phyloP scores from a whole-genome alignment of 148 eudicot species.

The Camellia japonica region DNA sequence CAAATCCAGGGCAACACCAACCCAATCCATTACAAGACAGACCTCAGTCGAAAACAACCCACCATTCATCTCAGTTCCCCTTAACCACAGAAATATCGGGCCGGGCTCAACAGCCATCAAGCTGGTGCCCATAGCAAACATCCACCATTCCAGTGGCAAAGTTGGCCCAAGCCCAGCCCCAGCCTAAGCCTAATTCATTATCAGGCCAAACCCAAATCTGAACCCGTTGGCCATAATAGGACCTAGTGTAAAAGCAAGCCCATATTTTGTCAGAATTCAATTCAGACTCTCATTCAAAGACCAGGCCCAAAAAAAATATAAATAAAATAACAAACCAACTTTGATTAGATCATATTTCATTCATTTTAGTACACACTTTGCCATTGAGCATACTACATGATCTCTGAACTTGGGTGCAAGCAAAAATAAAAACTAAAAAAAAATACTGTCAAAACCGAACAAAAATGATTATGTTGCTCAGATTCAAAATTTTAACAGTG shows the following conservation, averaged over 20 bases:
- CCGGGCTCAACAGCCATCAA: too few species aligned
- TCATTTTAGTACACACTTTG: not conserved
- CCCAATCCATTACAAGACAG: too few species aligned
- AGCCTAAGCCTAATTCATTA: too few species aligned
- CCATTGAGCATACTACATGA: not conserved
- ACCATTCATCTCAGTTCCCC: too few species aligned
- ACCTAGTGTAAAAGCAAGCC: too few species aligned
- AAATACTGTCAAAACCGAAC: not conserved
- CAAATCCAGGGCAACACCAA: too few species aligned
- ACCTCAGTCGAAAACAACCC: too few species aligned
- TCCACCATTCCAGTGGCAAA: not conserved
- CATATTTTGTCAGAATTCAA: too few species aligned
- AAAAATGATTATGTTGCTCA: not conserved
- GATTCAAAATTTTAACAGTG: not conserved
- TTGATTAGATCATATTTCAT: not conserved
- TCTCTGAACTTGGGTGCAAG: not conserved
- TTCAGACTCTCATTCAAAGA: not conserved
- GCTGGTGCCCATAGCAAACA: not conserved
- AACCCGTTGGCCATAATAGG: too few species aligned
- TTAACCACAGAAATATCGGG: too few species aligned
- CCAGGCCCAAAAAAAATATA: not conserved
- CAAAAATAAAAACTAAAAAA: not conserved
- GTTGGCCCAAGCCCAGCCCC: too few species aligned
- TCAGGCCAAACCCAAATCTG: too few species aligned
- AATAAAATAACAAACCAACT: not conserved